Evolutionary conservation across 768 basidiomycete genomes (phyloP), one percentile per base, ranked within the genome.

Genomic region (Hypholoma sublateritium): DNA sequence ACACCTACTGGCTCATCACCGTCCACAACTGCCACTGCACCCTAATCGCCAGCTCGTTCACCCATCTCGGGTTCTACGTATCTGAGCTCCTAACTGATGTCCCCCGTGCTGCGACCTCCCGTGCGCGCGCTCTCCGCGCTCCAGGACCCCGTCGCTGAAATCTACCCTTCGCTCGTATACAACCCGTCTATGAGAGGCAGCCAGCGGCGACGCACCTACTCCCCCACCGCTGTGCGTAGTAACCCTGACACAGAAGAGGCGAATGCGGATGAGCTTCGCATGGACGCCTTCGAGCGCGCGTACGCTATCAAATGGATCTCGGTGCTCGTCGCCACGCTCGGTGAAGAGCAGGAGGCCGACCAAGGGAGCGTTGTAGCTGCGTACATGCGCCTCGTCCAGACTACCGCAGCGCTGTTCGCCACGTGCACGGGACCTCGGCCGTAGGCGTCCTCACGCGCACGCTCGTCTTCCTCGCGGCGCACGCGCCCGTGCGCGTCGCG

Each of bases 251-350:
- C 54, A 37, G 32, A 22, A 55, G 37, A 44, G 24, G 43, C 46
- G 43, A 41, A 49, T 42, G 50, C 68, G 19, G 73, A 75, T 17
- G 59, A 67, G 12, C 61, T 84, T 21, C 77, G 80, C 44, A 69
- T 71, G 0, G 91, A 94, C 65, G 53, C 74, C 1, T 93, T 88
- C 67, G 93, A 95, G 70, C 80, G 87, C 8, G 68, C 80, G 0
- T 85, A 86, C 52, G 78, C 86, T 0, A 78, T 91, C 3, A 81
- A 79, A 56, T 95, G 93, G 93, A 76, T 94, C 13, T 89, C 83
- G 4, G 74, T 80, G 2, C 77, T 94, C 48, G 72, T 93, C 52
- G 66, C 73, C 46, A 67, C 71, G 14, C 35, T 57, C 16, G 35
- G 45, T 37, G 59, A 61, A 16, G 53, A 67, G 17, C 59, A 62